Evolutionary conservation across 768 basidiomycete species (phyloP).

Genomic region (Pulveroboletus sp.): DNA sequence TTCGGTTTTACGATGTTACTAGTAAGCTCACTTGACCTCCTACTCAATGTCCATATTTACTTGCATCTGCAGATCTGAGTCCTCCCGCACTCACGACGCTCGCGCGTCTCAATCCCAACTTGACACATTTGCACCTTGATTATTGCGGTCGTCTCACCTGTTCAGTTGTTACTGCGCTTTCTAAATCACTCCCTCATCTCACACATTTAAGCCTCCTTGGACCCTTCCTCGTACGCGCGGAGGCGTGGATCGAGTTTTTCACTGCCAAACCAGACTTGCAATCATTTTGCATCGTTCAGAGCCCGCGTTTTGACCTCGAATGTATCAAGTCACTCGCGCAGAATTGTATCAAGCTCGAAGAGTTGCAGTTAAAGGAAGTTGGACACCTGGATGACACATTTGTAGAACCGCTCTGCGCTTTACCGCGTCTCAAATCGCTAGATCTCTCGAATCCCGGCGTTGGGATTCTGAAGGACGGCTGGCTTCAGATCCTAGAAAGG

Average conservation of each 20-base stretch:
- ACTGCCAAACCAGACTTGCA: slow-evolving; percentile 55
- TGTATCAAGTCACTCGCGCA: slow-evolving; percentile 57
- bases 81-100: slow-evolving; percentile 66
- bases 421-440: slow-evolving; percentile 45
- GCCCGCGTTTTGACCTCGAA: slow-evolving; percentile 75
- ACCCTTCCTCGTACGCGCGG: slow-evolving; percentile 75
- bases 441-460: slow-evolving; percentile 64
- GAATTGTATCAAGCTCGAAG: slow-evolving; percentile 48
- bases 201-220: slow-evolving; percentile 76
- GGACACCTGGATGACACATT: slow-evolving; percentile 67
- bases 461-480: slow-evolving; percentile 50
- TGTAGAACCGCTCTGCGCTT: slow-evolving; percentile 42
- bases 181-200: slow-evolving; percentile 58
- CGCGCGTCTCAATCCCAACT: slow-evolving; percentile 76
- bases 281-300: slow-evolving; percentile 77
- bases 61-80: slow-evolving; percentile 51
- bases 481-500: slow-evolving; percentile 49
- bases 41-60: not conserved
- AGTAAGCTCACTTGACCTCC: slow-evolving; percentile 46
- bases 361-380: slow-evolving; percentile 75
- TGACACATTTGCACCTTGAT: slow-evolving; percentile 74
- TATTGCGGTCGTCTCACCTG: slow-evolving; percentile 82
- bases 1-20: slow-evolving; percentile 86
- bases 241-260: slow-evolving; percentile 76
- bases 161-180: slow-evolving; percentile 53